phyloP scores from a whole-genome alignment of 2,329 filamentous ascomycete species.

The Juglanconis oblonga region DNA sequence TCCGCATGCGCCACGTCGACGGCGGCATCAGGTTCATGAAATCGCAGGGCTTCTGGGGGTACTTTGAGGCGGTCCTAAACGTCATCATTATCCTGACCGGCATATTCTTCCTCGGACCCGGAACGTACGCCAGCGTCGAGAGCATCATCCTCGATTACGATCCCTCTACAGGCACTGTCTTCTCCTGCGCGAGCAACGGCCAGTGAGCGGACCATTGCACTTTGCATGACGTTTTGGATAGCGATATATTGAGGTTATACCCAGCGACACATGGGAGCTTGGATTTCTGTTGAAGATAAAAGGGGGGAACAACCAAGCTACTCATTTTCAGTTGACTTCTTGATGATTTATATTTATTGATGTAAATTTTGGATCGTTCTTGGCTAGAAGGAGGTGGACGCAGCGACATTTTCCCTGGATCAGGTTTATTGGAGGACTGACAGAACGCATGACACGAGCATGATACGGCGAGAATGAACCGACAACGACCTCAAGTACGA shows the following conservation, averaged over 20 bases:
- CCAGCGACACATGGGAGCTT: too few species aligned
- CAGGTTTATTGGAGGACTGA: too few species aligned
- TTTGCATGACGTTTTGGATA: not conserved
- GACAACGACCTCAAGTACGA: too few species aligned
- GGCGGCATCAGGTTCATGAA: constrained; percentile 51
- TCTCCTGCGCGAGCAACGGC: constrained; percentile 70
- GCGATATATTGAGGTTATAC: too few species aligned
- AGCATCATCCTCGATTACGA: constrained; percentile 73
- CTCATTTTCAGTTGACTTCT: not conserved
- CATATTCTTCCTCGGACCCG: constrained; percentile 75
- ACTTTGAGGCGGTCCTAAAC: constrained; percentile 63
- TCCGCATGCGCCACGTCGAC: constrained; percentile 70
- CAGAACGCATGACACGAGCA: too few species aligned
- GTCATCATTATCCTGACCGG: constrained; percentile 70
- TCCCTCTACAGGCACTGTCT: constrained; percentile 61
- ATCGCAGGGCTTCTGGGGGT: constrained; percentile 48
- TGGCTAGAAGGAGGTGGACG: too few species aligned
- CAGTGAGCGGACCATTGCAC: constrained; percentile 36
- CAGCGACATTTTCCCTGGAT: too few species aligned
- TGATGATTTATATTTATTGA: not conserved
- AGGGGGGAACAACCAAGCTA: not conserved
- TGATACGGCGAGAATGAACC: not conserved
- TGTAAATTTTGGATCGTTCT: not conserved
- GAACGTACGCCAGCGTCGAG: constrained; percentile 77
- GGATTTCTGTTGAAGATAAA: too few species aligned